These are phyloP conservation scores for Litsea cubeba DNA, from an alignment of 164 flowering plant species.

Conservation along the genomic window DNA sequence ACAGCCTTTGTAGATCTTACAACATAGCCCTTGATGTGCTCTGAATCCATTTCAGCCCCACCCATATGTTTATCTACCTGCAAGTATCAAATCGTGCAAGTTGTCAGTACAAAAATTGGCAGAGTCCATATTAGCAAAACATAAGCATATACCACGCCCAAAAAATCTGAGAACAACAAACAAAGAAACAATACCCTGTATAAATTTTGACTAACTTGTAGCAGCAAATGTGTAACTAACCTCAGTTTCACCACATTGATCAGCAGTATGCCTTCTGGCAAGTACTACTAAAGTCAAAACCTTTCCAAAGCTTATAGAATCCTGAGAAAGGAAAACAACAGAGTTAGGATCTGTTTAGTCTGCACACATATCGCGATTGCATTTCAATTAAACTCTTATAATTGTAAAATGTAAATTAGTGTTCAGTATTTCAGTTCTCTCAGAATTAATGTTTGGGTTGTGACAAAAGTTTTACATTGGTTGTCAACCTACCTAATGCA, in stretches of 20 bases:
- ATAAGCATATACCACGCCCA: too few species aligned
- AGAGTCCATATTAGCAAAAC: too few species aligned
- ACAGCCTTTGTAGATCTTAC: conserved; percentile 51
- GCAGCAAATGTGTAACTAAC: conserved; percentile 14
- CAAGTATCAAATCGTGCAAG: conserved; percentile 4
- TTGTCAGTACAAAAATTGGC: background rate
- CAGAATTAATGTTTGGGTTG: too few species aligned
- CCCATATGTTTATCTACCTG: conserved; percentile 30
- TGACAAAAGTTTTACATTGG: too few species aligned
- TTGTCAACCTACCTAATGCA: too few species aligned
- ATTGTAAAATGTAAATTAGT: too few species aligned
- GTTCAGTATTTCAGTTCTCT: too few species aligned
- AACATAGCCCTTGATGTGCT: conserved; percentile 34
- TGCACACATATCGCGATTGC: too few species aligned
- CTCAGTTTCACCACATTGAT: conserved; percentile 34
- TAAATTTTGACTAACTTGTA: background rate
- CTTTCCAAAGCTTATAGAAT: conserved; percentile 41
- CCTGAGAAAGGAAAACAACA: conserved; percentile 32
- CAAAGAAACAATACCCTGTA: too few species aligned
- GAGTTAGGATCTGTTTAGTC: too few species aligned
- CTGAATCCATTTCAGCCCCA: conserved; percentile 21
- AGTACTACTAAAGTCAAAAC: conserved; percentile 39
- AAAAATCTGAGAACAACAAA: too few species aligned
- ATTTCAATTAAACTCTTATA: too few species aligned
- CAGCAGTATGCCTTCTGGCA: conserved; percentile 31